phyloP scores from a whole-genome alignment of 2,329 filamentous ascomycete genomes.

The Talaromyces sp. region DNA sequence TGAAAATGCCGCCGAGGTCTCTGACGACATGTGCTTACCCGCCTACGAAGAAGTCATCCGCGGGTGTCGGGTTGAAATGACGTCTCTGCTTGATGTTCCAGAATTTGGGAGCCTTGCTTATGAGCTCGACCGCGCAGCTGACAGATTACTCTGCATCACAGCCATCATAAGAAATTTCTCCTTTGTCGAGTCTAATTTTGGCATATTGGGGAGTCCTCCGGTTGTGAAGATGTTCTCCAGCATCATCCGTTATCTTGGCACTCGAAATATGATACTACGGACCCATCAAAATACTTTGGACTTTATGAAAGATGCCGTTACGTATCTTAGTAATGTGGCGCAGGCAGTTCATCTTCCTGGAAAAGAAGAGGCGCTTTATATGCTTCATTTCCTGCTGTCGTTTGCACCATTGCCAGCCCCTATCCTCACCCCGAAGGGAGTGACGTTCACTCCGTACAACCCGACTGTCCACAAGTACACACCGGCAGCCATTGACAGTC shows the following conservation, averaged over 20 bases:
- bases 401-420: conserved; percentile 80
- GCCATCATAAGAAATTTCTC: conserved; percentile 91
- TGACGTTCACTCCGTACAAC: conserved; percentile 77
- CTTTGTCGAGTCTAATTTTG: conserved; percentile 74
- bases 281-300: conserved; percentile 82
- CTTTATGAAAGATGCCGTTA: conserved; percentile 93
- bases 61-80: conserved; percentile 68
- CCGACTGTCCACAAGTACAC: conserved; percentile 80
- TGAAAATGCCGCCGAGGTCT: conserved; percentile 78
- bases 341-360: conserved; percentile 74
- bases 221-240: conserved; percentile 80
- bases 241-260: conserved; percentile 81
- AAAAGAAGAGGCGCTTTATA: conserved; percentile 78
- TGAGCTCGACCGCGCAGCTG: conserved; percentile 78
- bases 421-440: conserved; percentile 47
- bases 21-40: conserved; percentile 75
- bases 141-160: conserved; percentile 82
- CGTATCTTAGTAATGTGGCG: conserved; percentile 83
- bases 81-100: conserved; percentile 65
- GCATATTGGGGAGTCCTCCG: conserved; percentile 65
- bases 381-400: conserved; percentile 82
- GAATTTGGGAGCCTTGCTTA: conserved; percentile 72
- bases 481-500: conserved; percentile 79
- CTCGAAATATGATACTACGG: conserved; percentile 77
- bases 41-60: conserved; percentile 85